Conservation (phyloP, 139 green algal genomes). For the Micractinium conductrix region DNA sequence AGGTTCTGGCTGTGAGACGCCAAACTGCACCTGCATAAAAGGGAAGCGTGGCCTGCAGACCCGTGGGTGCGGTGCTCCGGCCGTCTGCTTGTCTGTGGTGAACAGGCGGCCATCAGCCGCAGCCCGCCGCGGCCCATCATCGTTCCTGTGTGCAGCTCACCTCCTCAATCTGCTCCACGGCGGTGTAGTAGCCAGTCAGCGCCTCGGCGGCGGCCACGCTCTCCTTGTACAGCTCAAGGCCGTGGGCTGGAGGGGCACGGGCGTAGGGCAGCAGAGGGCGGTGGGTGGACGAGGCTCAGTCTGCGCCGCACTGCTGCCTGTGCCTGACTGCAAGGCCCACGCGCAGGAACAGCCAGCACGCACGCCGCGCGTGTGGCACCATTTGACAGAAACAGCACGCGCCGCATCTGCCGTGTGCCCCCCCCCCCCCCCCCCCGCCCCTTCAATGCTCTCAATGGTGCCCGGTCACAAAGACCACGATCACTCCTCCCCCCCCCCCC, state of each 20-base stretch:
- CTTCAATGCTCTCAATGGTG: too few species aligned
- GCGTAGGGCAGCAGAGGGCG: background rate
- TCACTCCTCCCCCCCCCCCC: too few species aligned
- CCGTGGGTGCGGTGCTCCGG: too few species aligned
- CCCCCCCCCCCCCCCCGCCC: background rate
- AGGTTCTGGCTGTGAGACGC: too few species aligned
- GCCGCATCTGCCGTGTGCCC: background rate
- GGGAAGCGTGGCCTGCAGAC: too few species aligned
- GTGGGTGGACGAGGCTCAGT: background rate
- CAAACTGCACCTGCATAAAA: background rate
- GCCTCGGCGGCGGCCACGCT: constrained; percentile 66
- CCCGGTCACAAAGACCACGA: too few species aligned
- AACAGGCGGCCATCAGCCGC: too few species aligned
- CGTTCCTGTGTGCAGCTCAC: background rate
- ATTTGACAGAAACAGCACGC: background rate
- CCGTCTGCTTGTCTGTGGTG: too few species aligned
- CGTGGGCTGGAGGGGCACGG: background rate
- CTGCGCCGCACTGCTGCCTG: too few species aligned
- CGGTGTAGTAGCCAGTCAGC: constrained; percentile 53
- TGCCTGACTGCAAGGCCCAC: background rate
- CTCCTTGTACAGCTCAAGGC: constrained; percentile 86
- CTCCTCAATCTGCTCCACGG: constrained; percentile 35
- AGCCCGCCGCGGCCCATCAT: too few species aligned
- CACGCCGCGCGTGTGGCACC: background rate
- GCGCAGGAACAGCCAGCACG: background rate